Evolutionary conservation across 2,329 filamentous ascomycete genomes (phyloP).

Genomic region (Botrytis cinerea): DNA sequence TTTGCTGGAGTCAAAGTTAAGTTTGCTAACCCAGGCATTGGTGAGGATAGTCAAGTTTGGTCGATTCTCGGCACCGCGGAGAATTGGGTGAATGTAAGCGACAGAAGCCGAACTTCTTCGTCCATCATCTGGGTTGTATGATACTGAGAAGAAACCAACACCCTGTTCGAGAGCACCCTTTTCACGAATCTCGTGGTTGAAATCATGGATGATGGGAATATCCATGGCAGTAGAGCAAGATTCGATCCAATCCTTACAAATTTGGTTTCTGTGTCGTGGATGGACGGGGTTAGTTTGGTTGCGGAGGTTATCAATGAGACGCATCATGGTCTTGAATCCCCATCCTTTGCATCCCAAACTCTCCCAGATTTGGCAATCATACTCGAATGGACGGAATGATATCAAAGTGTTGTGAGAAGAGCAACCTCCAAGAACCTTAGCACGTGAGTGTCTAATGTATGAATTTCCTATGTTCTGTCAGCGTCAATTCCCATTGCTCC

Average conservation of each 20-base stretch:
- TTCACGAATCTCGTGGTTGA: conserved; percentile 79
- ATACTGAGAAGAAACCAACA: conserved; percentile 87
- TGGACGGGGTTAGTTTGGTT: conserved; percentile 92
- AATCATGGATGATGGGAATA: conserved; percentile 81
- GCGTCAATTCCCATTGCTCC: conserved; percentile 18
- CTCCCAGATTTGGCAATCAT: conserved; percentile 85
- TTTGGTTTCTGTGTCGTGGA: conserved; percentile 80
- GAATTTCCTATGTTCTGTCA: conserved; percentile 67
- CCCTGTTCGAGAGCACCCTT: conserved; percentile 72
- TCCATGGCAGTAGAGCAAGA: conserved; percentile 76
- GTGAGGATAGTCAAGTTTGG: conserved; percentile 85
- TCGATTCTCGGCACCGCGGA: conserved; percentile 77
- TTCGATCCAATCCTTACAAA: conserved; percentile 87
- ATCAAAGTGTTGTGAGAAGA: conserved; percentile 94
- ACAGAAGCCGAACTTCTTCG: conserved; percentile 83
- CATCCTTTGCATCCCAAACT: conserved; percentile 79
- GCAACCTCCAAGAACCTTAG: conserved; percentile 90
- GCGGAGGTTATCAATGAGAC: conserved; percentile 78
- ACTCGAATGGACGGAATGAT: conserved; percentile 87
- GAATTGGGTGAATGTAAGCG: conserved; percentile 89
- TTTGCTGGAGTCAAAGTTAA: conserved; percentile 67
- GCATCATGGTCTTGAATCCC: conserved; percentile 82
- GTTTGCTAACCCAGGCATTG: conserved; percentile 81
- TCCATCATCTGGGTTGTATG: conserved; percentile 88
- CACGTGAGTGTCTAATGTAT: conserved; percentile 86